A percentile compares a stretch with the other conserved stretches of the same genome.
Conservation (phyloP, 2,329 filamentous ascomycete genomes). For the Pseudogymnoascus sp. region DNA sequence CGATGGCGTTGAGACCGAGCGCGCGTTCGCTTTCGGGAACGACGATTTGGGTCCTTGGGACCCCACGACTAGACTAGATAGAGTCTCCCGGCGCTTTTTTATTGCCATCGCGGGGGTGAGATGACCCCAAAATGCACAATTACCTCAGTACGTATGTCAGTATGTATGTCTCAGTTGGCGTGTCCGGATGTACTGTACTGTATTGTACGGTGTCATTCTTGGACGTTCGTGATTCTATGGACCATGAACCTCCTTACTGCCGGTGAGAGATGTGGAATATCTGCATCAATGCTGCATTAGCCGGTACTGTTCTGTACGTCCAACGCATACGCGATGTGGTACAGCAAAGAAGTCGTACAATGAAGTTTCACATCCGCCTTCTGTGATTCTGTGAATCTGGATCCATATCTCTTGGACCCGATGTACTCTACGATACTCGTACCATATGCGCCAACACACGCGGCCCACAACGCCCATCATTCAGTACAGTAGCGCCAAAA, state of each 20-base stretch:
- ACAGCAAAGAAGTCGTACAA: background rate
- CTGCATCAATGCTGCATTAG: background rate
- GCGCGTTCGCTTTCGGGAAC: background rate
- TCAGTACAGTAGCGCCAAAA: background rate
- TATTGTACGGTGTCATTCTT: background rate
- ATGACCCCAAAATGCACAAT: background rate
- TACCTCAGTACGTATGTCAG: slow-evolving; percentile 3
- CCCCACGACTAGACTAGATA: background rate
- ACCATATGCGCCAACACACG: background rate
- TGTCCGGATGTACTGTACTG: background rate
- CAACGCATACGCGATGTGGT: background rate
- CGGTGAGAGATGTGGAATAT: background rate
- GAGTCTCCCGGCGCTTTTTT: background rate
- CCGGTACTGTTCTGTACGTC: background rate
- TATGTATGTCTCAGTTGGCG: slow-evolving; percentile 4
- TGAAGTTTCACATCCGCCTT: background rate
- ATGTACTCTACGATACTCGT: background rate
- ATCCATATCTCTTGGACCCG: background rate
- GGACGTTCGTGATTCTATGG: background rate
- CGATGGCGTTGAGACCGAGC: background rate
- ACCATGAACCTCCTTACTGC: background rate
- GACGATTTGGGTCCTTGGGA: background rate
- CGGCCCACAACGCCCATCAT: slow-evolving; percentile 1
- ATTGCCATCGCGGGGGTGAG: background rate
- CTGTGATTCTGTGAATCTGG: background rate